Percentiles rank a stretch among this genome's conserved stretches.
Conservation (phyloP, 2,329 filamentous ascomycete species). For the Fonsecaea pedrosoi region DNA sequence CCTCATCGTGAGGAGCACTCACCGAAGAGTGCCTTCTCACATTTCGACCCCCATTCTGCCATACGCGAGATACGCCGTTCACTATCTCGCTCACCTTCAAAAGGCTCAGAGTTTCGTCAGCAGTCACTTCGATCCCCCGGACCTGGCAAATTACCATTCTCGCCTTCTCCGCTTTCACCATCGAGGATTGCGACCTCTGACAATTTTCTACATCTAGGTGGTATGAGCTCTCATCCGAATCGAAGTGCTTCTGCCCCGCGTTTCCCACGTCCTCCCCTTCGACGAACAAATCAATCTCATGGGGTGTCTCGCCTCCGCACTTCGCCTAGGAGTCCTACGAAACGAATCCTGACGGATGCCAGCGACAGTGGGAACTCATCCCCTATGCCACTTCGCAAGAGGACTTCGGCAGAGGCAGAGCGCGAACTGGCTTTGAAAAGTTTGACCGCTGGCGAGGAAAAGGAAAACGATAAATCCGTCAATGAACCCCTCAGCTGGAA, state of each 20-base stretch:
- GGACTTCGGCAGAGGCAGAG: slow-evolving; percentile 51
- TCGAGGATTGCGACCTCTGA: slow-evolving; percentile 60
- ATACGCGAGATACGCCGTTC: slow-evolving; percentile 85
- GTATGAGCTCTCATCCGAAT: slow-evolving; percentile 62
- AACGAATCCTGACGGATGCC: slow-evolving; percentile 74
- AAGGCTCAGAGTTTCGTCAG: slow-evolving; percentile 68
- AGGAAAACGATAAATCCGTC: slow-evolving; percentile 38
- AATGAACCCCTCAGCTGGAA: slow-evolving; percentile 42
- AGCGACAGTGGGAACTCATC: slow-evolving; percentile 74
- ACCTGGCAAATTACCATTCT: slow-evolving; percentile 55
- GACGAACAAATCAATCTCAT: slow-evolving; percentile 47
- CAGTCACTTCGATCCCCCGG: slow-evolving; percentile 59
- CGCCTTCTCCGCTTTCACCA: slow-evolving; percentile 64
- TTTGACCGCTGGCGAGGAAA: slow-evolving; percentile 42
- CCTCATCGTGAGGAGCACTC: slow-evolving; percentile 68
- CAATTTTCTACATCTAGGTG: slow-evolving; percentile 59
- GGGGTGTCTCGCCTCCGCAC: slow-evolving; percentile 64
- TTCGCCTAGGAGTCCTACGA: slow-evolving; percentile 80
- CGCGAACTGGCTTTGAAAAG: slow-evolving; percentile 56
- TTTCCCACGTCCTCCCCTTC: slow-evolving; percentile 57
- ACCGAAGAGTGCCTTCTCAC: slow-evolving; percentile 79
- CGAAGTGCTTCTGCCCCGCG: slow-evolving; percentile 72
- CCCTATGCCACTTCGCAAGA: slow-evolving; percentile 49
- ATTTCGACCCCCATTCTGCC: slow-evolving; percentile 80
- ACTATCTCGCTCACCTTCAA: slow-evolving; percentile 91